Evolutionary conservation across 306 rosid species (phyloP).

Genomic region (Oemleria cerasiformis): DNA sequence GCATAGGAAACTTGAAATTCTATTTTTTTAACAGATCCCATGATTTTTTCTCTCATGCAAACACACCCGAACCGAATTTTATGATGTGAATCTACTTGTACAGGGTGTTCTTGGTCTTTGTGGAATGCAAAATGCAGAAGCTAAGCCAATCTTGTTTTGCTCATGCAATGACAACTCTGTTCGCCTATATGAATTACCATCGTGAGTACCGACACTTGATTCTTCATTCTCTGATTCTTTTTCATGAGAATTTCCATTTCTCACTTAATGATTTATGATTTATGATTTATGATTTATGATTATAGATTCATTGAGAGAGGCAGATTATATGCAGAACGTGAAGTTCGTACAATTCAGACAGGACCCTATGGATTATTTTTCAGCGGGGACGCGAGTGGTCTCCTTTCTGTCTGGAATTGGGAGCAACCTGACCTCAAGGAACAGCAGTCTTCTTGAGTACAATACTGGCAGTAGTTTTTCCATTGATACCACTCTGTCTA

Average conservation of each 20-base stretch:
- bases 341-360: constrained; percentile 15
- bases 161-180: constrained; percentile 41
- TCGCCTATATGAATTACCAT: constrained; percentile 42
- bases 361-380: constrained; percentile 44
- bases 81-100: neutral
- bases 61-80: neutral
- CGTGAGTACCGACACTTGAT: constrained; percentile 26
- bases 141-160: constrained; percentile 32
- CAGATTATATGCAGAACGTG: constrained; percentile 31
- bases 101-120: constrained; percentile 39
- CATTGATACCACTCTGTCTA: too few relatives aligned
- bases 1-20: neutral
- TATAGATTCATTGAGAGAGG: constrained; percentile 41
- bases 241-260: neutral
- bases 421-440: constrained; percentile 1
- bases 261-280: neutral
- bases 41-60: too few relatives aligned
- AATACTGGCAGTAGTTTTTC: neutral
- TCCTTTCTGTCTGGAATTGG: constrained; percentile 35
- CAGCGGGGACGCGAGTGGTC: constrained; percentile 42
- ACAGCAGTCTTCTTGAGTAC: constrained; percentile 1
- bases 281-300: too few relatives aligned
- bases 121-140: constrained; percentile 34
- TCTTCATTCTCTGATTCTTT: neutral
- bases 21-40: too few relatives aligned